phyloP scores from a whole-genome alignment of 805 yeast genomes.

The Metschnikowia cerradonensis region DNA sequence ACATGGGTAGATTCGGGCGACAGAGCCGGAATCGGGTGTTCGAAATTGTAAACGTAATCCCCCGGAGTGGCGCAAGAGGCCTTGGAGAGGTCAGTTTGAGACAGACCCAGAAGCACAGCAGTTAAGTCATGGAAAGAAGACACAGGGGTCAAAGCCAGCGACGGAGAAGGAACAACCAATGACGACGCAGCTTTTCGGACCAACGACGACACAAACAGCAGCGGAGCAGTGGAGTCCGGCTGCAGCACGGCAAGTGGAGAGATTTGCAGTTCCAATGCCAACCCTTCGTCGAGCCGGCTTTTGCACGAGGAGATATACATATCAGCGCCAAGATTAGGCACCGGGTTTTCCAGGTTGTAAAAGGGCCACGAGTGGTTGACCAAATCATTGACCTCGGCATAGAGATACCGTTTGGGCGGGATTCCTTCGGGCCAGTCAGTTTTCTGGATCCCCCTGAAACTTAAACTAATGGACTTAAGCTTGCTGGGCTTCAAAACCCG shows the following conservation, averaged over 20 bases:
- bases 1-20: conserved; percentile 77
- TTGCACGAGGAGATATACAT: conserved; percentile 21
- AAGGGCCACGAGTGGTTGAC: conserved; percentile 91
- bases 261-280: conserved; percentile 25
- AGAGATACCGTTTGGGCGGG: conserved; percentile 77
- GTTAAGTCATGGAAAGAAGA: conserved; percentile 24
- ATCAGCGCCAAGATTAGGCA: conserved; percentile 46
- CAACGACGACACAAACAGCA: conserved; percentile 21
- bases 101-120: conserved; percentile 21
- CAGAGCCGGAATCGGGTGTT: conserved; percentile 77
- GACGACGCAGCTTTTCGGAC: conserved; percentile 31
- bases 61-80: conserved; percentile 49
- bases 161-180: conserved; percentile 6
- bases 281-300: not conserved
- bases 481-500: conserved; percentile 69
- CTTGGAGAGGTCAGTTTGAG: conserved; percentile 38
- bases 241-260: conserved; percentile 31
- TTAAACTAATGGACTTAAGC: conserved; percentile 58
- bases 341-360: conserved; percentile 37
- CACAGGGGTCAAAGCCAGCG: conserved; percentile 19
- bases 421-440: conserved; percentile 99
- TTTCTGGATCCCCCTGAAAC: conserved; percentile 62
- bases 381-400: conserved; percentile 59
- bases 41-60: conserved; percentile 89
- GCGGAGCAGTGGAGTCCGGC: conserved; percentile 16